Evolutionary conservation across 106 monocot species (phyloP), one percentile per base, ranked within the genome.

Genomic region (Agapanthus africanus): DNA sequence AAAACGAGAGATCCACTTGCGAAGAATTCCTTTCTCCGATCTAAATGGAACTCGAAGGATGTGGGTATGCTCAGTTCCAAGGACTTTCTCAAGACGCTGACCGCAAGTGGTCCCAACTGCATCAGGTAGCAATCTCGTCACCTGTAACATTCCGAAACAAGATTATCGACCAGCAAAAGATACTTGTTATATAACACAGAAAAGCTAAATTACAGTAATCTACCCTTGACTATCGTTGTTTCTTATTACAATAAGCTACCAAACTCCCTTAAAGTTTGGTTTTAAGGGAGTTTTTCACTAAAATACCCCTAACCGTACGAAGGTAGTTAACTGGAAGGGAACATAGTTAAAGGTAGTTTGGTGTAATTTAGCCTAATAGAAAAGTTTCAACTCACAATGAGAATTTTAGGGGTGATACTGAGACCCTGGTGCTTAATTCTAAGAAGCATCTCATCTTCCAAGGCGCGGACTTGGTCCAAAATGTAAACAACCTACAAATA

Each of bases 391-490:
- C 86, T 85, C 73, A 95, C 95, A 77, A 95, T 91, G 26, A 95
- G 81, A 65, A 95, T 95, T 41, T 76, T 59, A 40, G 95, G 95
- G 4, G 79, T 83, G 63, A 91, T 88, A 30, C 88, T 64, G 68
- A 94, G 90, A 6, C 93, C 90, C 69, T 94, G 93, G 50, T 79
- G 83, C 83, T 95, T 88, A n/a, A 91, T 88, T 52, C 88, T 88
- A 34, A 81, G 79, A 4, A 95, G 81, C 95, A 95, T 91, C 74
- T 91, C 91, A 31, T 80, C 75, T 76, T 95, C 95, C 71, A 95
- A 46, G 8, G 95, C 95, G 4, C 95, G 91, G 42, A 95, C 95
- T 88, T 95, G 95, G 73, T 95, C 95, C 88, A 95, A 80, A 61
- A 95, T 95, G 68, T 95, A 95, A n/a, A 95, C 95, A 78, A 95